Evolutionary conservation across 768 basidiomycete species (phyloP), one percentile per base, ranked within the genome.

Genomic region (Boletus reticulatus): DNA sequence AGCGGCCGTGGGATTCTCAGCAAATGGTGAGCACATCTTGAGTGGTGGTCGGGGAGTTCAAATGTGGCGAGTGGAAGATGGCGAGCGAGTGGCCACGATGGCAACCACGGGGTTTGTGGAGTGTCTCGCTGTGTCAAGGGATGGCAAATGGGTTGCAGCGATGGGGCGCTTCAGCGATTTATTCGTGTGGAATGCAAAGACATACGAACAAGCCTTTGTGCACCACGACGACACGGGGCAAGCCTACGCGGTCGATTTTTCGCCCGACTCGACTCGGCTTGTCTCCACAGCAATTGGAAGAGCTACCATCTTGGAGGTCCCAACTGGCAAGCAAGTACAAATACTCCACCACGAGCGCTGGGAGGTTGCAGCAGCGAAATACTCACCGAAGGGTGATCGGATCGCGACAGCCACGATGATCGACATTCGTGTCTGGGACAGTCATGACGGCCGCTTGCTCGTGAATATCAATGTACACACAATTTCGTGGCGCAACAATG

Each of bases 131-230:
- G 31, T 46, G 6, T 50, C 56, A 4, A 45, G 50, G 19, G 32
- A 57, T n/a, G 45, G 46, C 41, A 24, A 46, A 36, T 43, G 20
- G 38, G 41, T 56, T 14, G 55, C 50, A 10, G 55, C 45, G 13
- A 50, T 51, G 11, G 48, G 37, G 13, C 10, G 1, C 16, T 22
- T 9, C 9, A 43, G 43, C 11, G 8, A 22, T 7, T 17, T 52
- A 6, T 8, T 43, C 8, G 45, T 42, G 11, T 47, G 37, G 52
- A 45, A 34, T 20, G 37, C 44, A 14, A 22, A 17, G 6, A 43
- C 37, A 7, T 34, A 32, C 42, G 7, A 44, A 22, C n/a, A 14
- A 4, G 32, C 31, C 4, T 29, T 32, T 2, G 4, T 13, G 32
- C 20, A n/a, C 34, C 11, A 9, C 6, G 1, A 13, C 3, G 9